A percentile compares a stretch with the other conserved stretches of the same genome.
phyloP scores from a whole-genome alignment of 768 basidiomycete genomes.

The Macrolepiota fuliginosa region DNA sequence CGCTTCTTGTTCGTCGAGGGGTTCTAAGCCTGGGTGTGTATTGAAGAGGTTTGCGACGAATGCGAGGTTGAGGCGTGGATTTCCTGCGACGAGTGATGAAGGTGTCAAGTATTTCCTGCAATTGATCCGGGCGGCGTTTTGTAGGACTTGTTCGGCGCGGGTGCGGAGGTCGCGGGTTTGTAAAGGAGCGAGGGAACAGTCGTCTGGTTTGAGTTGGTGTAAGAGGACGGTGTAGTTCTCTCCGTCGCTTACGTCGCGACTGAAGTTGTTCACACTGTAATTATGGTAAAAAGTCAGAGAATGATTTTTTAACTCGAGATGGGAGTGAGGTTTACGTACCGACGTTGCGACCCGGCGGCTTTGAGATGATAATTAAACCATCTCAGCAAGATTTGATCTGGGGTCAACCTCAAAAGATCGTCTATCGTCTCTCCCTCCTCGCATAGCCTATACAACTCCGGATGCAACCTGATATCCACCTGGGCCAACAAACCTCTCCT shows the following conservation, averaged over 20 bases:
- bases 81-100: slow-evolving; percentile 87
- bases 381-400: slow-evolving; percentile 94
- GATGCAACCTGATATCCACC: slow-evolving; percentile 98
- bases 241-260: slow-evolving; percentile 93
- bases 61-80: slow-evolving; percentile 95
- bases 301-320: slow-evolving; percentile 8
- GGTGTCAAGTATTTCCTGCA: slow-evolving; percentile 96
- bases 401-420: slow-evolving; percentile 88
- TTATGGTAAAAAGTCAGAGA: background rate
- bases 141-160: slow-evolving; percentile 91
- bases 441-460: slow-evolving; percentile 92
- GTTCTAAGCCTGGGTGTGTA: slow-evolving; percentile 92
- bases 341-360: slow-evolving; percentile 86
- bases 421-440: slow-evolving; percentile 98
- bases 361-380: slow-evolving; percentile 99
- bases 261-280: slow-evolving; percentile 91
- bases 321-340: slow-evolving; percentile 38
- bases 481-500: slow-evolving; percentile 88
- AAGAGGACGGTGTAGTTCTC: slow-evolving; percentile 97
- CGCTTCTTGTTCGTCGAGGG: slow-evolving; percentile 90
- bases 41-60: slow-evolving; percentile 99
- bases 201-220: slow-evolving; percentile 92
- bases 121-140: slow-evolving; percentile 91
- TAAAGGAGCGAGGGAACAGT: slow-evolving; percentile 88
- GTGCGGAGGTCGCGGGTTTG: slow-evolving; percentile 79